These are phyloP conservation scores for Nicotiana attenuata DNA, from an alignment of 257 asterid genomes.

Conservation along the genomic window DNA sequence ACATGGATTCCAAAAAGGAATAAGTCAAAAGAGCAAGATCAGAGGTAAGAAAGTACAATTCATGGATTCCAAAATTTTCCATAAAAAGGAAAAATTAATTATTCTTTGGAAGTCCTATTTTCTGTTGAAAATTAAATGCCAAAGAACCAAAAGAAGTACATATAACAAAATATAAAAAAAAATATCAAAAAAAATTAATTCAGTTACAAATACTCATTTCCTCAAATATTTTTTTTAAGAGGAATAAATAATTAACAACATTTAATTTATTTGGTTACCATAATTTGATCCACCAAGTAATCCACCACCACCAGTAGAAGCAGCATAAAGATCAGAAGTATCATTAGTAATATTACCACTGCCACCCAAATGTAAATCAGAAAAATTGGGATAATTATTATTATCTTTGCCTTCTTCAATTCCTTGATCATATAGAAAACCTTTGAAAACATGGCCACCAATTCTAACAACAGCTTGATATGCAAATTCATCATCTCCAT, in stretches of 20 bases:
- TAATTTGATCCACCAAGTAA: conserved; percentile 46
- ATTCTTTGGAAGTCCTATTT: background rate
- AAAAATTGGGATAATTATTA: conserved; percentile 38
- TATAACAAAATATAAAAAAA: too few species aligned
- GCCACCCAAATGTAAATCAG: conserved; percentile 65
- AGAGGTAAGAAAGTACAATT: background rate
- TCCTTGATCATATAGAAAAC: conserved; percentile 71
- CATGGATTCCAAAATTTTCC: background rate
- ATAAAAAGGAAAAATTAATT: background rate
- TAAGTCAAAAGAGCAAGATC: background rate
- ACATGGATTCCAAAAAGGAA: too few species aligned
- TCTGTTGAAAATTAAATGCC: background rate
- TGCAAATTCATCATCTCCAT: conserved; percentile 72
- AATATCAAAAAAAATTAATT: too few species aligned
- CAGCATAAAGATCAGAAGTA: conserved; percentile 34
- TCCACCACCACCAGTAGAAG: conserved; percentile 34
- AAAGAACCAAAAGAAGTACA: too few species aligned
- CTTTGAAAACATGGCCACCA: conserved; percentile 84
- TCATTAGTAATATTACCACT: conserved; percentile 12
- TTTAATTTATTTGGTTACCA: conserved; percentile 37
- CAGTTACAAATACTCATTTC: background rate
- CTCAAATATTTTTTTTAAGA: background rate
- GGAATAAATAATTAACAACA: background rate
- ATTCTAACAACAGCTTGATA: conserved; percentile 64
- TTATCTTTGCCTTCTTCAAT: conserved; percentile 30